A percentile compares a stretch with the other conserved stretches of the same genome.
Conservation (phyloP, 768 basidiomycete species). For the Candolleomyces efflorescens region DNA sequence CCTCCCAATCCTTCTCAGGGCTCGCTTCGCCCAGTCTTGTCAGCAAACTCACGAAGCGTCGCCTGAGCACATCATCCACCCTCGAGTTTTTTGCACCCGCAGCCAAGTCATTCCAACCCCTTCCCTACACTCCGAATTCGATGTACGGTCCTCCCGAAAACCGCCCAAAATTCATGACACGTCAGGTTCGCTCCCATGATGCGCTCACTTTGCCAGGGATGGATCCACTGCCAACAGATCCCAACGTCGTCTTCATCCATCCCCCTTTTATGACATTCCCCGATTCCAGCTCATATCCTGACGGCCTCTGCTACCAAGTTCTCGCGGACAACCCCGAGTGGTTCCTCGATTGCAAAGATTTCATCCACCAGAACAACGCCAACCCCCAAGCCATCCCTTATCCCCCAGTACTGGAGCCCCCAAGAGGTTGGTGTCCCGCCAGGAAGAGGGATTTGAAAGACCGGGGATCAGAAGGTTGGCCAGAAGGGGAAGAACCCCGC, state of each 20-base stretch:
- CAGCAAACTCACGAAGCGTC: slow-evolving; percentile 37
- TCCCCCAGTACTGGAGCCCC: slow-evolving; percentile 75
- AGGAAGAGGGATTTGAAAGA: slow-evolving; percentile 78
- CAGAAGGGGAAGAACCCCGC: slow-evolving; percentile 76
- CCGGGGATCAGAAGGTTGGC: slow-evolving; percentile 65
- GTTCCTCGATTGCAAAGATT: slow-evolving; percentile 73
- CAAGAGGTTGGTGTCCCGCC: slow-evolving; percentile 83
- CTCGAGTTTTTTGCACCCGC: slow-evolving; percentile 61
- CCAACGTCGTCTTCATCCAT: slow-evolving; percentile 63
- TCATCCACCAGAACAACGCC: slow-evolving; percentile 40
- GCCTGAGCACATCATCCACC: slow-evolving; percentile 40
- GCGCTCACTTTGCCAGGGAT: slow-evolving; percentile 46
- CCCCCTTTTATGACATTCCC: slow-evolving; percentile 73
- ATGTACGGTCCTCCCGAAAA: slow-evolving; percentile 18
- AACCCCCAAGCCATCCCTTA: slow-evolving; percentile 60
- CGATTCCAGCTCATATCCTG: slow-evolving; percentile 51
- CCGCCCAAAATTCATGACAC: slow-evolving; percentile 22
- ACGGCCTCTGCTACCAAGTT: slow-evolving; percentile 66
- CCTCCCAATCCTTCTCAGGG: slow-evolving; percentile 23
- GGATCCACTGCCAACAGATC: slow-evolving; percentile 69
- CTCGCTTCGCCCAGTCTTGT: slow-evolving; percentile 24
- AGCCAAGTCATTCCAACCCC: slow-evolving; percentile 60
- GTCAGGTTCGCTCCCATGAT: slow-evolving; percentile 33
- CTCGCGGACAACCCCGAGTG: slow-evolving; percentile 77
- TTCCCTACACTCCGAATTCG: slow-evolving; percentile 49